These are phyloP conservation scores for Rutstroemia sp. DNA, from an alignment of 2,329 filamentous ascomycete species.

Conservation along the genomic window DNA sequence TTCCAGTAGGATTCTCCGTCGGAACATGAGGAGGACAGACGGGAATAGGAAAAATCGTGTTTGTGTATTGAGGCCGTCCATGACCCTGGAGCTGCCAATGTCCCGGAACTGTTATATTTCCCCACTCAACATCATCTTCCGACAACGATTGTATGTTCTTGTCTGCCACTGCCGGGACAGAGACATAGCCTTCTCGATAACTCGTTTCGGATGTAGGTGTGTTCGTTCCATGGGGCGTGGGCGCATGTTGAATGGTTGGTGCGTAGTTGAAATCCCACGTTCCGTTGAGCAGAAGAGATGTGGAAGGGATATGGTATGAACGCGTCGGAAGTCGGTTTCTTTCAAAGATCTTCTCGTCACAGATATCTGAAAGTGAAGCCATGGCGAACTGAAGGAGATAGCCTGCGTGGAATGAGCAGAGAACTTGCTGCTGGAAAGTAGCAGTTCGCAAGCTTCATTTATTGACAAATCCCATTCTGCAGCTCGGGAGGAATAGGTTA, in stretches of 20 bases:
- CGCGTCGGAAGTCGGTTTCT: constrained; percentile 46
- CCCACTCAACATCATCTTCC: constrained; percentile 6
- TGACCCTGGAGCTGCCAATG: constrained; percentile 67
- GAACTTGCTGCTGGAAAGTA: neutral
- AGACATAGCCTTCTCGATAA: neutral
- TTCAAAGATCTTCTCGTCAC: constrained; percentile 43
- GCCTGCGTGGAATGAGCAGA: neutral
- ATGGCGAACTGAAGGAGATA: neutral
- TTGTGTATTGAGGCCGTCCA: constrained; percentile 57
- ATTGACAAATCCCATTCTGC: neutral
- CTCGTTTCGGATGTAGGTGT: neutral
- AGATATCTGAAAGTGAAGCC: constrained; percentile 33
- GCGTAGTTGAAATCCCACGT: constrained; percentile 49
- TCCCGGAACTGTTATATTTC: constrained; percentile 50
- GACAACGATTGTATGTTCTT: neutral
- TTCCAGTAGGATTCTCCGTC: constrained; percentile 47
- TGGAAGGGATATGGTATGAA: constrained; percentile 45
- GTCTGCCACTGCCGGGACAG: neutral
- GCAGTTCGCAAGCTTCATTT: neutral
- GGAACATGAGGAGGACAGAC: constrained; percentile 53
- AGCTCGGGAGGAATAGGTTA: no score
- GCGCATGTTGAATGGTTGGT: constrained; percentile 38
- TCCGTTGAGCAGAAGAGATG: constrained; percentile 45
- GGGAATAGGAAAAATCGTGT: constrained; percentile 58
- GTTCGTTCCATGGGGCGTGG: constrained; percentile 17